Evolutionary conservation across 2,329 filamentous ascomycete species (phyloP).

Genomic region (Arthrobotrys entomopaga): DNA sequence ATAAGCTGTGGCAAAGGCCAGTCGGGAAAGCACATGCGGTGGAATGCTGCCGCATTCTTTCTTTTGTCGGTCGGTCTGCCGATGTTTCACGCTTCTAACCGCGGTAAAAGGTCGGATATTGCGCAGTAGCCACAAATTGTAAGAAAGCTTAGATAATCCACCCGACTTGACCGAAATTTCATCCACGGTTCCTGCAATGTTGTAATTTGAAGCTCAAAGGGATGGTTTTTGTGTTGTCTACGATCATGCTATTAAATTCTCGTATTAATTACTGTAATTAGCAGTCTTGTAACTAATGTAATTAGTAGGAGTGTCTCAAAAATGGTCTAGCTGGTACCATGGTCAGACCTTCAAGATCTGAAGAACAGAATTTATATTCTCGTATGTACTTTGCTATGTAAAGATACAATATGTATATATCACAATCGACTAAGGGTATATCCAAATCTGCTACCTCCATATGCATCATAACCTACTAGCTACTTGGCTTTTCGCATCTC

Average conservation of each 20-base stretch:
- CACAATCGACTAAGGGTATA: too few species aligned
- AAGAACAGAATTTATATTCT: too few species aligned
- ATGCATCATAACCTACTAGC: neutral
- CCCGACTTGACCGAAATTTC: slow-evolving; percentile 9
- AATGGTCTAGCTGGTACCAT: too few species aligned
- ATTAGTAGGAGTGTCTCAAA: too few species aligned
- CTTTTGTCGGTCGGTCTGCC: neutral
- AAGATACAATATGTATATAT: too few species aligned
- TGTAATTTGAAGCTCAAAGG: slow-evolving; percentile 11
- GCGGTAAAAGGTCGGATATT: slow-evolving; percentile 32
- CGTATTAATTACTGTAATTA: neutral
- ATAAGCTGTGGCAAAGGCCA: neutral
- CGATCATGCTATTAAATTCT: neutral
- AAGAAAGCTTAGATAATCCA: slow-evolving; percentile 37
- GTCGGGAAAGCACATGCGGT: slow-evolving; percentile 46
- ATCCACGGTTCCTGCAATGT: slow-evolving; percentile 16
- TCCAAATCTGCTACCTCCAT: neutral
- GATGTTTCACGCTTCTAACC: slow-evolving; percentile 12
- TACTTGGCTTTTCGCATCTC: slow-evolving; percentile 65
- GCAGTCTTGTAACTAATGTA: too few species aligned
- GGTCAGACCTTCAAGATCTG: too few species aligned
- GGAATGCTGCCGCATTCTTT: slow-evolving; percentile 47
- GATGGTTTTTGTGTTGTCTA: slow-evolving; percentile 34
- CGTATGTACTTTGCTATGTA: too few species aligned
- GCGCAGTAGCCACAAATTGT: slow-evolving; percentile 31